A percentile compares a stretch with the other conserved stretches of the same genome.
Evolutionary conservation across 2,329 filamentous ascomycete species (phyloP).

Genomic region (Pyrenochaeta sp.): DNA sequence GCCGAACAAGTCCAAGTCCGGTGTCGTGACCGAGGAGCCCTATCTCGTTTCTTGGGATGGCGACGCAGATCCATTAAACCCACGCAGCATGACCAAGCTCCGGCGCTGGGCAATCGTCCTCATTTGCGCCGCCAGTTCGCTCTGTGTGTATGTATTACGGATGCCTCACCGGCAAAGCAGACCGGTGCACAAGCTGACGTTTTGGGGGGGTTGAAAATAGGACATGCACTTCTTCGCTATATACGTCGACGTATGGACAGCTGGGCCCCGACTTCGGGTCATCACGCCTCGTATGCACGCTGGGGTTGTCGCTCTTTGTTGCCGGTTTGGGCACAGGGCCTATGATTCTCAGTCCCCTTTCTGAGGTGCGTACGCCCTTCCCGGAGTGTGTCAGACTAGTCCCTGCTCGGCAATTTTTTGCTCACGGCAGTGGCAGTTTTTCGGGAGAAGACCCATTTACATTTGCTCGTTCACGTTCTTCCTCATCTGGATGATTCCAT

Average conservation of each 20-base stretch:
- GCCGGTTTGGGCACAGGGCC: constrained; percentile 71
- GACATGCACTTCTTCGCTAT: constrained; percentile 87
- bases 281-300: constrained; percentile 75
- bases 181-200: constrained; percentile 7
- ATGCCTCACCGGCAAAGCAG: background rate
- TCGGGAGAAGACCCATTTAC: constrained; percentile 83
- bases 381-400: background rate
- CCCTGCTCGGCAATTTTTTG: constrained; percentile 1
- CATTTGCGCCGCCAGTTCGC: constrained; percentile 76
- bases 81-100: constrained; percentile 70
- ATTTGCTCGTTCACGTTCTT: constrained; percentile 77
- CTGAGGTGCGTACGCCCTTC: constrained; percentile 49
- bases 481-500: constrained; percentile 81
- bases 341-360: constrained; percentile 65
- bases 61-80: constrained; percentile 76
- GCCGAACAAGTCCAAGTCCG: constrained; percentile 31
- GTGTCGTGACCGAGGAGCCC: constrained; percentile 47
- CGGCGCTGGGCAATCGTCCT: constrained; percentile 82
- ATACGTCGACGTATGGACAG: constrained; percentile 82
- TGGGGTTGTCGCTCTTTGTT: constrained; percentile 85
- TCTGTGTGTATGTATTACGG: constrained; percentile 77
- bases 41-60: constrained; percentile 81
- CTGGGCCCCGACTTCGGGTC: constrained; percentile 77
- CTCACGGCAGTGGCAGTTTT: constrained; percentile 66
- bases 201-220: constrained; percentile 58